phyloP scores from a whole-genome alignment of 768 basidiomycete genomes.

The Mycena latifolia region DNA sequence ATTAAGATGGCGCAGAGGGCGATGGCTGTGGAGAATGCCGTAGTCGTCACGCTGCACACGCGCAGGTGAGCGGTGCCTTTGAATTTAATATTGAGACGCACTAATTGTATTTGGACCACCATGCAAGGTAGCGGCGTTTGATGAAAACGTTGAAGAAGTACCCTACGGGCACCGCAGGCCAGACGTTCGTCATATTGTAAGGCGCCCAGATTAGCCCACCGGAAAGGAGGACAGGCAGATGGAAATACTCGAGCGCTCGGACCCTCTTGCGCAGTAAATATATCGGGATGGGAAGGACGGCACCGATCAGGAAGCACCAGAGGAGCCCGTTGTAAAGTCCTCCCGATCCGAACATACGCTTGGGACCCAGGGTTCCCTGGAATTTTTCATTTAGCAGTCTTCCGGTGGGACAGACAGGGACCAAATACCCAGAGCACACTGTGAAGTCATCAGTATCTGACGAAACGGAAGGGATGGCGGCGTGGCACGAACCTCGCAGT shows the following conservation, averaged over 20 bases:
- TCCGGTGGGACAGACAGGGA: constrained; percentile 1
- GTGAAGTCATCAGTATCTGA: neutral
- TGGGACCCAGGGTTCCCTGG: constrained; percentile 45
- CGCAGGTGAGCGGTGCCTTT: neutral
- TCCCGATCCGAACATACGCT: constrained; percentile 48
- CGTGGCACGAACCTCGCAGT: constrained; percentile 48
- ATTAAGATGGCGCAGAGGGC: constrained; percentile 50
- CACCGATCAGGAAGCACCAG: constrained; percentile 50
- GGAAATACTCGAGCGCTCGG: constrained; percentile 46
- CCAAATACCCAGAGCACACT: constrained; percentile 22
- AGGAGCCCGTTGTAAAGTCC: constrained; percentile 42
- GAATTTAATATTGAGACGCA: constrained; percentile 16
- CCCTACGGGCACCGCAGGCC: constrained; percentile 38
- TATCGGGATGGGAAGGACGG: constrained; percentile 47
- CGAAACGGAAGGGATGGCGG: no score
- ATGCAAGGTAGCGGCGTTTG: constrained; percentile 39
- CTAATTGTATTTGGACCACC: constrained; percentile 49
- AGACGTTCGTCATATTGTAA: constrained; percentile 37
- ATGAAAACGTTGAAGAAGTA: constrained; percentile 42
- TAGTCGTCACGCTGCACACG: constrained; percentile 42
- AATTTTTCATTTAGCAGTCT: no score
- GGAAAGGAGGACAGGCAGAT: constrained; percentile 44
- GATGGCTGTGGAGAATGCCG: constrained; percentile 47
- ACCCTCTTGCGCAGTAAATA: constrained; percentile 45
- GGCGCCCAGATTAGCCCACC: constrained; percentile 42